Evolutionary conservation across 148 eudicot species (phyloP), one percentile per base, ranked within the genome.

Genomic region (Dianthus caryophyllus): DNA sequence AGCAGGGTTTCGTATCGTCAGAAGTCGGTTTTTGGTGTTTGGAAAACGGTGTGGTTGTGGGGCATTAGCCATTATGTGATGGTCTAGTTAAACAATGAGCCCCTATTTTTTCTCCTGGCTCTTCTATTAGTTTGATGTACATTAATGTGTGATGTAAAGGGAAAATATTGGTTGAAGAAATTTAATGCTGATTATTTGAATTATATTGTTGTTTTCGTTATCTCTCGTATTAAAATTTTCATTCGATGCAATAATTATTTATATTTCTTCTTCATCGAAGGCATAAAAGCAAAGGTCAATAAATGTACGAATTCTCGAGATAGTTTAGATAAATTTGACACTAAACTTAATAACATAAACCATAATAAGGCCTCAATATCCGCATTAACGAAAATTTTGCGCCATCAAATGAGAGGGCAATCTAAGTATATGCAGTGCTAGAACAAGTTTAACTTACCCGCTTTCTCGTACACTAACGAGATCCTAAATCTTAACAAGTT

Each of bases 91-190:
- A 29, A 4, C 58, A 27, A 14, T 30, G 53, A 60, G 62, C 68
- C 67, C 54, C 24, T 13, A 26, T 63, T 64, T 39, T n/a, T 52
- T 61, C 17, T 64, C 15, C 52, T 50, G 77, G 77, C 71, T 73
- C 54, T 33, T 57, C 14, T 17, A 31, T 18, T 68, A 55, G 63
- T 47, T 69, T 69, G 55, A 49, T 76, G 79, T 76, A 76, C 47
- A 76, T 76, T 54, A 29, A 24, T 44, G 61, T 71, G 63, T 51
- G 73, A 63, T 75, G 78, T 75, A 69, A 47, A 69, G 54, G 4
- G n/a, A 69, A 43, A 17, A 17, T 36, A n/a, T 9, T 20, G 24
- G 26, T 67, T 60, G 44, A 17, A 18, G 36, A 55, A 60, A 59
- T 15, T 29, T 44, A 65, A 14, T 60, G 16, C 20, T 33, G 4